Conservation (phyloP, 306 rosid species). For the Begonia peltatifolia region DNA sequence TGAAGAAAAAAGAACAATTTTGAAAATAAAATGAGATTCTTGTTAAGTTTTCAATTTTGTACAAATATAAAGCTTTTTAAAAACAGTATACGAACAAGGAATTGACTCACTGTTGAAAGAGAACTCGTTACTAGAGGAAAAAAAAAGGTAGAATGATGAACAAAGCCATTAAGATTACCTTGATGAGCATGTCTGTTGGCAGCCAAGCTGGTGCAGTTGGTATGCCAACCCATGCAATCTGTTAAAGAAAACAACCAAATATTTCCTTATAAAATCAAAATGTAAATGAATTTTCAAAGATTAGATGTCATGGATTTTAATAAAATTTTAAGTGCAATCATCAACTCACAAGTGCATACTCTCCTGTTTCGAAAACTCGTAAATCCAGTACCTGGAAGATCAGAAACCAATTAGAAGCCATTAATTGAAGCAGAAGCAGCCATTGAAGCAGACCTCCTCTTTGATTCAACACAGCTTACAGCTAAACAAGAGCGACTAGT, state of each 20-base stretch:
- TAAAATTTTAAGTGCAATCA: background rate
- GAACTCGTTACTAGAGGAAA: too few species aligned
- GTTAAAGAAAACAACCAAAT: conserved; percentile 1
- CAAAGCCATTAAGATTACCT: conserved; percentile 34
- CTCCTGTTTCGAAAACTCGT: conserved; percentile 83
- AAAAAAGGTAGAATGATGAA: conserved; percentile 1
- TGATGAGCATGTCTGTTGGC: conserved; percentile 86
- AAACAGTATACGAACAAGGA: background rate
- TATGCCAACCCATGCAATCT: conserved; percentile 91
- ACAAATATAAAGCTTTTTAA: background rate
- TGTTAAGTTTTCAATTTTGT: too few species aligned
- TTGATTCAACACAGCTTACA: too few species aligned
- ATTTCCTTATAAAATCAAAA: too few species aligned
- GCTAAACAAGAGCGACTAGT: background rate
- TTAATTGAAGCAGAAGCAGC: background rate
- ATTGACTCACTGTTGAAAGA: too few species aligned
- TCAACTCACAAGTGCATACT: conserved; percentile 70
- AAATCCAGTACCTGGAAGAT: conserved; percentile 58
- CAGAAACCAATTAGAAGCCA: background rate
- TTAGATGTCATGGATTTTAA: background rate
- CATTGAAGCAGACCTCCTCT: background rate
- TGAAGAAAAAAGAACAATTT: too few species aligned
- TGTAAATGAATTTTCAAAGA: background rate
- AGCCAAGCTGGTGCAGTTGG: conserved; percentile 99
- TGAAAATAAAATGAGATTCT: too few species aligned